Evolutionary conservation across 169 alveolate species (phyloP).

Genomic region (Plasmodium blacklocki): DNA sequence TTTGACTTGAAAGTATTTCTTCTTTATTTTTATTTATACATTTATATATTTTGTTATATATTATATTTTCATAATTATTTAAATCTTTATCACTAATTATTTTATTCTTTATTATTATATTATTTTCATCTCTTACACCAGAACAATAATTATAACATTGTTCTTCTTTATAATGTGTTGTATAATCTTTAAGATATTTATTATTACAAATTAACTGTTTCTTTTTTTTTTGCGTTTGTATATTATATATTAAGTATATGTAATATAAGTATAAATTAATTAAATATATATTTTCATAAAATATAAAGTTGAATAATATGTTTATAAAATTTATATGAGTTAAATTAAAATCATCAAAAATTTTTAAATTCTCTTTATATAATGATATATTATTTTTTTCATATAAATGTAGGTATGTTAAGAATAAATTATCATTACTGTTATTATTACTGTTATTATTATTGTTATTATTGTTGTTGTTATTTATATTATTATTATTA

Average conservation of each 20-base stretch:
- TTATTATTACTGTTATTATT: neutral
- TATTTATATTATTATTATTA: neutral
- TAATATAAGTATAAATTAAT: constrained; percentile 17
- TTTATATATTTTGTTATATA: too few relatives aligned
- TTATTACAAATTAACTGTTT: neutral
- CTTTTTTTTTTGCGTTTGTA: neutral
- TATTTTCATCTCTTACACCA: too few relatives aligned
- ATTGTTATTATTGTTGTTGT: neutral
- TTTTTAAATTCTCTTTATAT: constrained; percentile 27
- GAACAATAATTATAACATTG: too few relatives aligned
- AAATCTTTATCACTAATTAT: too few relatives aligned
- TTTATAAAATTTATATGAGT: constrained; percentile 35
- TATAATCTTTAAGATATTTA: too few relatives aligned
- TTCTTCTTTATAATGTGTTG: too few relatives aligned
- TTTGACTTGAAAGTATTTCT: too few relatives aligned
- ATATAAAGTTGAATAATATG: constrained; percentile 32
- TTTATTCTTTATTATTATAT: too few relatives aligned
- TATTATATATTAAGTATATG: neutral
- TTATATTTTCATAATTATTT: too few relatives aligned
- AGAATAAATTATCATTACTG: neutral
- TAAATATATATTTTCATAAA: constrained; percentile 46
- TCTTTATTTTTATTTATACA: too few relatives aligned
- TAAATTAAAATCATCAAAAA: constrained; percentile 50
- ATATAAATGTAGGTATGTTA: neutral
- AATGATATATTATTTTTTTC: neutral